Evolutionary conservation across 768 basidiomycete genomes (phyloP), one percentile per base, ranked within the genome.

Genomic region (Boletus tylopilopsis): DNA sequence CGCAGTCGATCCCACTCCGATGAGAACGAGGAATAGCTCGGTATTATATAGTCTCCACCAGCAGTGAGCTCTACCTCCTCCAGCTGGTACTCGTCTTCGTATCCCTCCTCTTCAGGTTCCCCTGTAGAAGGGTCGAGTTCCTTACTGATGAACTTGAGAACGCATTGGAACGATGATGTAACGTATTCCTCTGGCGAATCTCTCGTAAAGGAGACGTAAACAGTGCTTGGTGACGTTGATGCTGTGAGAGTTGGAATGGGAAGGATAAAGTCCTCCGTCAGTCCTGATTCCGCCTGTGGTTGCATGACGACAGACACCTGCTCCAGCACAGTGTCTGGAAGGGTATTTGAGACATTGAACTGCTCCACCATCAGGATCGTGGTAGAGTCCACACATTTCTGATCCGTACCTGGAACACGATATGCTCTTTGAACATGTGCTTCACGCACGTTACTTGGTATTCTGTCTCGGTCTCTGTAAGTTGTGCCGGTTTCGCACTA

Each of bases 291-390:
- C 18, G 83, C 74, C 44, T 85, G 79, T 7, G 90, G 82, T 56
- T 85, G 81, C 93, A 98, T 95, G 62, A 94, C 79, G 27, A 98
- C 90, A 23, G 93, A 89, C 25, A 95, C 91, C 57, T 93, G 82
- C 67, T 98, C 96, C 55, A 99, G 74, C 9, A 98, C 87, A 10
- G 94, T 94, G 64, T 97, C 94, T 5, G 92, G 87, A 47, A 99
- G 76, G 18, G 96, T 99, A 69, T 99, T 98, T 50, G 92, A 90
- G 34, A 98, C 83, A 71, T 98, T 98, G 79, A 94, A 98, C 90
- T 99, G 50, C 39, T 30, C 37, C 38, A 2, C 29, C 50, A 30
- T 55, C 60, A 54, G 61, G 19, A 45, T 6, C 35, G 6, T 12
- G 6, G 32, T 16, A 25, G 21, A n/a, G 16, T 41, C 24, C 25